Base-by-base conservation (phyloP, 78 protist species). In the Pelomyxa schiedti region DNA sequence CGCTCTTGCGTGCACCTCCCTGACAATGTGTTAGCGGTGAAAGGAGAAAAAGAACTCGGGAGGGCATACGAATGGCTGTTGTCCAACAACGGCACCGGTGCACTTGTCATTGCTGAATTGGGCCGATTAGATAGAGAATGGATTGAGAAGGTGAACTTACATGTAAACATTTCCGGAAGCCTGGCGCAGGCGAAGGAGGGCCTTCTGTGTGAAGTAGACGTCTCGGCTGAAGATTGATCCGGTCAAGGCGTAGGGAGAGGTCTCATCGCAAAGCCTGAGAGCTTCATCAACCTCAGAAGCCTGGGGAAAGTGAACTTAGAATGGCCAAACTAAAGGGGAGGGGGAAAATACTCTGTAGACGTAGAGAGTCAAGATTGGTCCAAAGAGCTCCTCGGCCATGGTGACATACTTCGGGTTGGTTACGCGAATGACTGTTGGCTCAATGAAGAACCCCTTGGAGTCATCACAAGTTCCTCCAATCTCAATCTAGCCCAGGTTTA, bases 21-120 rank as follows among this genome's bases (percentile, higher is more conserved):
- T 86, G 86, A 42, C 91, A 89, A 77, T 90, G 94, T 77, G 86
- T 90, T n/a, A n/a, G n/a, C n/a, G n/a, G n/a, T n/a, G n/a, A n/a
- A n/a, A n/a, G n/a, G n/a, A n/a, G n/a, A n/a, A n/a, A n/a, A n/a
- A n/a, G n/a, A n/a, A n/a, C n/a, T n/a, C n/a, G n/a, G n/a, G n/a
- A n/a, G n/a, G 28, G 28, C 42, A 42, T 36, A 83, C 92, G 75
- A 86, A 88, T 40, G 92, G 87, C 72, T 81, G 90, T 53, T 85
- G 92, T 26, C 96, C 98, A 35, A 95, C 98, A 22, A 95, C 94
- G 8, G 96, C 93, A 37, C 96, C 98, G 16, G 98, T 95, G 72
- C 86, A 78, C 87, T 91, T 91, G 84, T 88, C 94, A 77, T 95
- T 95, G 79, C n/a, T n/a, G n/a, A n/a, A n/a, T n/a, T n/a, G n/a